Evolutionary conservation across 805 yeast species (phyloP), one percentile per base, ranked within the genome.

Genomic region (Wickerhamomyces strasburgensis): DNA sequence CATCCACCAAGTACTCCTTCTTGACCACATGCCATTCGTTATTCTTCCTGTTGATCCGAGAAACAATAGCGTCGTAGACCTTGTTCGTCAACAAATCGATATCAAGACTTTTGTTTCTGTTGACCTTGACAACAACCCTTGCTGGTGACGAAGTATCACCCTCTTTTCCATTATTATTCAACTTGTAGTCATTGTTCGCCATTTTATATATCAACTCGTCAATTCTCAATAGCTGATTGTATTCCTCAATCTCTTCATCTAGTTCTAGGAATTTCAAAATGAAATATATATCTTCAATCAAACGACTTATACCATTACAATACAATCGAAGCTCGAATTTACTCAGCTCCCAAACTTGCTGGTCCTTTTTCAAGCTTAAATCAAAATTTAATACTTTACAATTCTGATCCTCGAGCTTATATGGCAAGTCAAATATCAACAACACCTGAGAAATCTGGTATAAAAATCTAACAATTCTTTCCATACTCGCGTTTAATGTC

Each of bases 21-120:
- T 46, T 44, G 14, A 52, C 53, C 10, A 54, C 39, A 28, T 52
- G 54, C 58, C 58, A 54, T 23, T 54, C 57, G 28, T 42, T 42
- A 23, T 49, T 46, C 39, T 44, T 51, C 19, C 36, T 32, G 27
- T 30, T 31, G 26, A 48, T 42, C 27, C 40, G 37, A 11, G 24
- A 27, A 14, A 14, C 29, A 14, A 48, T 29, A 14, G 27, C 34
- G 4, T 16, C 23, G 7, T 31, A 29, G 11, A 38, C 33, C 24
- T 30, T 19, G 4, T 10, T 3, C 3, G 33, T 23, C 19, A 48
- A 30, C 14, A 24, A 35, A 18, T 41, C 47, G 5, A 38, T 18
- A 27, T 46, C 44, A 2, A 43, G 4, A 10, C 16, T 37, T 30
- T 27, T 18, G 5, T 30, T 6, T 3, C 21, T 29, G 25, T 8